Evolutionary conservation across 768 basidiomycete species (phyloP), one percentile per base, ranked within the genome.

Genomic region (Boletus speciosus): DNA sequence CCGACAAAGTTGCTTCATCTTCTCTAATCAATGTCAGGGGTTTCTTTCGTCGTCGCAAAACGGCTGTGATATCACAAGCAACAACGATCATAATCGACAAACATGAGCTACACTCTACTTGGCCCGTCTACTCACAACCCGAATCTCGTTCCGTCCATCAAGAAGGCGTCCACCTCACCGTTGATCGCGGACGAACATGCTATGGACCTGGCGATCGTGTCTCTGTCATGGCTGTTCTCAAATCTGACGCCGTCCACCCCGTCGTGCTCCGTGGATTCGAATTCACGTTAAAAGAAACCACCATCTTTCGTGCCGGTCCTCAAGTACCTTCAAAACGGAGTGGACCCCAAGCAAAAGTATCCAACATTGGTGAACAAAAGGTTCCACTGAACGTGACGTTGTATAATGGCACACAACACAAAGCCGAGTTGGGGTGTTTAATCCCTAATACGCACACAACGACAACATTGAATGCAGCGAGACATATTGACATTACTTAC

Each of bases 51-150:
- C 84, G 87, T 57, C 84, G 88, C 61, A 87, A 90, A 63, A 81
- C 86, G 1, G 76, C 81, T 21, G 80, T 90, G 40, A 71, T 83
- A 31, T 82, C 85, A n/a, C 81, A 84, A 12, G 77, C 82, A 19
- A 81, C 88, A 34, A 74, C 79, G 12, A 86, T 97, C 42, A 81
- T 85, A 57, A 90, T 97, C 62, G 89, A 92, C 76, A 97, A 96
- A 70, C 93, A 96, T 65, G 94, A 96, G 59, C 75, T 95, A 7
- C 93, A 96, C 64, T 88, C 93, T 5, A 86, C 90, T 1, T 97
- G 94, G 94, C 93, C 94, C 3, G 80, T 95, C 31, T 96, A 93
- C 65, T 81, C 81, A 46, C 88, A 92, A 65, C 80, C 81, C 11
- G 89, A 93, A 62, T 78, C 78, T 34, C 86, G 90, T n/a, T 77